Percentiles rank a stretch among this genome's conserved stretches.
Conservation (phyloP, 2,329 filamentous ascomycete genomes). For the Penicillium olsonii region DNA sequence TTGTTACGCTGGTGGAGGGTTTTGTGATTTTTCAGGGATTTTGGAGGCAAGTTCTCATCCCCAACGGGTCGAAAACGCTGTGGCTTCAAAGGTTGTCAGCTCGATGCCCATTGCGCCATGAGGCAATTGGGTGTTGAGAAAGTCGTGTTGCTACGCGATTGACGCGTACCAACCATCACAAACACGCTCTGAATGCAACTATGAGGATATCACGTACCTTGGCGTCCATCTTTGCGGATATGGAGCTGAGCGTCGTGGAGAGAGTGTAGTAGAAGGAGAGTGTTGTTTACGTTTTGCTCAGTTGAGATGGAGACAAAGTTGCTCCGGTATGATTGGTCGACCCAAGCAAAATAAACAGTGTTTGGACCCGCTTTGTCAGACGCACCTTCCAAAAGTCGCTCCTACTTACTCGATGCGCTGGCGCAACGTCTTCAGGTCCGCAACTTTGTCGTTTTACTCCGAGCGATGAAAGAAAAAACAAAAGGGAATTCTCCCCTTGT, state of each 20-base stretch:
- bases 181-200: slow-evolving; percentile 1
- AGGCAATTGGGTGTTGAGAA: not conserved
- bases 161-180: not conserved
- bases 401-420: not conserved
- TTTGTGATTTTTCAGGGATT: slow-evolving; percentile 54
- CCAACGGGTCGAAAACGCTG: slow-evolving; percentile 65
- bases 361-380: slow-evolving; percentile 7
- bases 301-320: slow-evolving; percentile 21
- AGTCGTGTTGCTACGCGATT: not conserved
- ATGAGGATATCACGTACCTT: slow-evolving; percentile 40
- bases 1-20: slow-evolving; percentile 79
- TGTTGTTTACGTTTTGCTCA: slow-evolving; percentile 30
- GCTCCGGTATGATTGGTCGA: slow-evolving; percentile 18
- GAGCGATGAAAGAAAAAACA: not conserved
- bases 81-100: slow-evolving; percentile 55
- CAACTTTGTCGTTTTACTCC: not conserved
- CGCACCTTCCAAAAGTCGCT: not conserved
- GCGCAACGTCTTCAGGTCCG: too few relatives aligned
- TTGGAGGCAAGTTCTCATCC: slow-evolving; percentile 68
- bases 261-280: slow-evolving; percentile 3
- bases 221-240: slow-evolving; percentile 45
- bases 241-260: slow-evolving; percentile 6
- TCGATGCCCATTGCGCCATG: not conserved
- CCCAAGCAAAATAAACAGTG: slow-evolving; percentile 27
- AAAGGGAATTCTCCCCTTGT: slow-evolving; percentile 6